Conservation (phyloP, 768 basidiomycete species). For the Lepiota venenata region DNA sequence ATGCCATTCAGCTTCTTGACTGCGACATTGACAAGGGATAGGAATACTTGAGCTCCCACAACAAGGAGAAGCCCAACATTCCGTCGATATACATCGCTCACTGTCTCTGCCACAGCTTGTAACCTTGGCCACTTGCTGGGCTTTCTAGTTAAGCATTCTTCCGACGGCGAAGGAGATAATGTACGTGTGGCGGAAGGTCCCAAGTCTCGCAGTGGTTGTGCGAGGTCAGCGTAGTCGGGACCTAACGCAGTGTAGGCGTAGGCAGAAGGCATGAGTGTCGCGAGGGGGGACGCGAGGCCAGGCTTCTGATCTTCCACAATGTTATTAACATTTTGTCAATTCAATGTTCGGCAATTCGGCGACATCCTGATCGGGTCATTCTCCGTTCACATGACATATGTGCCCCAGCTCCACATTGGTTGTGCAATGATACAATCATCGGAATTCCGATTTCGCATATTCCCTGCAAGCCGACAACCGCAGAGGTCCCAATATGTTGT, state of each 20-base stretch:
- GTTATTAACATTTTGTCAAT: too few relatives aligned
- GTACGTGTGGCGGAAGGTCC: not conserved
- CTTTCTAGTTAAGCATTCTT: not conserved
- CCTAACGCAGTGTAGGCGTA: conserved; percentile 9
- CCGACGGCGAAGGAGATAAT: too few relatives aligned
- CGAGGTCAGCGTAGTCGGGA: conserved; percentile 8
- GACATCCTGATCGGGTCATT: too few relatives aligned
- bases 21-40: conserved; percentile 19
- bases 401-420: too few relatives aligned
- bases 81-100: not conserved
- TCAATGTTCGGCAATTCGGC: too few relatives aligned
- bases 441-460: too few relatives aligned
- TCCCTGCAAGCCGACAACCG: too few relatives aligned
- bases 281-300: not conserved
- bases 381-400: too few relatives aligned
- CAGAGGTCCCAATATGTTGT: too few relatives aligned
- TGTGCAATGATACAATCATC: too few relatives aligned
- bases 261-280: conserved; percentile 6
- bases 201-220: not conserved
- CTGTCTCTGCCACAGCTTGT: not conserved
- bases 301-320: too few relatives aligned
- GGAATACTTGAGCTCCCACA: conserved; percentile 18
- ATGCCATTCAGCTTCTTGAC: conserved; percentile 22
- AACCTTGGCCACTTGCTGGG: not conserved
- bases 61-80: conserved; percentile 19